Base-by-base conservation (phyloP, 495 filamentous ascomycete genomes). In the Pseudoneurospora amorphoporcata region DNA sequence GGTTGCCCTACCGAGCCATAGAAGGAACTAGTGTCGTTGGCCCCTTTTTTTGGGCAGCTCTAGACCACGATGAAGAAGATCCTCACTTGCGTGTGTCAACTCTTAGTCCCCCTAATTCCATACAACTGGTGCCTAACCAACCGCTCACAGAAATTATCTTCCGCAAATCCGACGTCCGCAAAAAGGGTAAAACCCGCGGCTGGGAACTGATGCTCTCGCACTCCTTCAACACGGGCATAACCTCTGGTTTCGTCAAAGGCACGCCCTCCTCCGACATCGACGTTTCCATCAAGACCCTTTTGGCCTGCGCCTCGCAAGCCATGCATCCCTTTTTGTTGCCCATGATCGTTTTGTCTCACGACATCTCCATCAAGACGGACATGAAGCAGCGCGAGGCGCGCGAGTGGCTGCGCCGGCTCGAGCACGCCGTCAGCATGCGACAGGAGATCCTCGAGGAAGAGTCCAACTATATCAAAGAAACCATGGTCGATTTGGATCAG, bases 131-230 rank as follows among this genome's bases (percentile, higher is more conserved):
- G 10, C 8, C 32, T 69, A 53, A 10, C 40, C 71, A 68, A 74
- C 39, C n/a, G 5, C 41, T 6, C 16, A 23, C 9, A 86, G 83
- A 88, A 75, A 84, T 88, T 73, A 82, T 87, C 38, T 86, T 84
- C 75, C 83, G 86, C 53, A 88, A 88, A 78, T 85, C 82, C 41
- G 86, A 88, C 73, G 86, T 88, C 23, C 82, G 86, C 19, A 88
- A 88, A 72, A 88, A 86, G 76, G 86, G 86, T n/a, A 78, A 78
- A 47, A 88, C 86, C 23, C 82, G 87, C 32, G 86, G 87, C 19
- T 88, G 86, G 86, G 87, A 88, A 75, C 77, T 88, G 12, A 87
- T 85, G 82, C 81, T 88, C n/a, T 87, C 85, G 6, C 85, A 88
- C 72, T 84, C 84, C 23, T 84, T 87, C 72, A 81, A 78, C 9